Evolutionary conservation across 768 basidiomycete genomes (phyloP).

Genomic region (Mycena metata): DNA sequence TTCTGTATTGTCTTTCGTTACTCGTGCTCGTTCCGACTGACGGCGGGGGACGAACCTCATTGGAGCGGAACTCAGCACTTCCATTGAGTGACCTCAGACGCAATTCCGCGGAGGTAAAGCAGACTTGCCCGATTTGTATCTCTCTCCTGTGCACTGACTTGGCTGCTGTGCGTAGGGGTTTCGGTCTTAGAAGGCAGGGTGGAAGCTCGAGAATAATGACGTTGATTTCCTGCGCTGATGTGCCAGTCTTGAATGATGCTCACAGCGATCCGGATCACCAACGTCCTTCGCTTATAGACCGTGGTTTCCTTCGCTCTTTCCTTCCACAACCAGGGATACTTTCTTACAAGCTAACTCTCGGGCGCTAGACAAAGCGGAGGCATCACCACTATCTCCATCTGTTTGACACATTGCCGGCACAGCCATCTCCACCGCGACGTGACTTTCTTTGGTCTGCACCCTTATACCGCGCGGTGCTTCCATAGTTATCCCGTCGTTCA

Average conservation of each 20-base stretch:
- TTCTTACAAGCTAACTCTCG: background rate
- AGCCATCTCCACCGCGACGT: constrained; percentile 29
- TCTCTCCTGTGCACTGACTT: background rate
- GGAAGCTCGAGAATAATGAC: constrained; percentile 13
- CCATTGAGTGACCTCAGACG: constrained; percentile 18
- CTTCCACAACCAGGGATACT: constrained; percentile 5
- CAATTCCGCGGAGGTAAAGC: constrained; percentile 1
- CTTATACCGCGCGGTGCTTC: constrained; percentile 15
- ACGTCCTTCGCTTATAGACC: background rate
- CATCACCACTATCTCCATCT: constrained; percentile 25
- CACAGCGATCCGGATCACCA: constrained; percentile 14
- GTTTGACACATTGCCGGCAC: constrained; percentile 17
- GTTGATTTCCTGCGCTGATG: constrained; percentile 19
- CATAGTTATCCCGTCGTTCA: constrained; percentile 23
- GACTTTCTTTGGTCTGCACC: constrained; percentile 16
- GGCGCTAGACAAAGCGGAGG: constrained; percentile 3
- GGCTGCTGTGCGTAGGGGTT: constrained; percentile 1
- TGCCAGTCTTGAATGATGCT: background rate
- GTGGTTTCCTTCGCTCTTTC: background rate
- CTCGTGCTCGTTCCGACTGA: background rate
- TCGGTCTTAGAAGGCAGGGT: background rate
- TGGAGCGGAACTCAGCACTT: background rate
- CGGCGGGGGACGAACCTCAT: background rate
- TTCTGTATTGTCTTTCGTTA: constrained; percentile 5
- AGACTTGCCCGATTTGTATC: constrained; percentile 15